A percentile compares a stretch with the other conserved stretches of the same genome.
phyloP scores from a whole-genome alignment of 805 yeast species.

The Monosporozyma unispora region DNA sequence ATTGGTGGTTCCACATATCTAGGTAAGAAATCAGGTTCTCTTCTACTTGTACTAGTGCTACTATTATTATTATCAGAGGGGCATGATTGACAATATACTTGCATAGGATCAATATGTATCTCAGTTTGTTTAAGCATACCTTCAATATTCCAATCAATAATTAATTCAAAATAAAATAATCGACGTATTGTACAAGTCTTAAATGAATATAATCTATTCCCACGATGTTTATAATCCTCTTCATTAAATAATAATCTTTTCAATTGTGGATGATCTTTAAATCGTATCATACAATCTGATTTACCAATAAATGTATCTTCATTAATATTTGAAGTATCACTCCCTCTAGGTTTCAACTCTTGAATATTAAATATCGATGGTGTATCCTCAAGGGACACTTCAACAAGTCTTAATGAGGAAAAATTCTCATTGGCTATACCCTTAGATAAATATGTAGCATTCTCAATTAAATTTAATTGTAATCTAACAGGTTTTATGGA shows the following conservation, averaged over 20 bases:
- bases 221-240: constrained; percentile 28
- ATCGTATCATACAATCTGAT: constrained; percentile 17
- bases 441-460: constrained; percentile 23
- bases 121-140: constrained; percentile 17
- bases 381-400: constrained; percentile 5
- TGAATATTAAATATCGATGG: constrained; percentile 2
- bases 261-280: constrained; percentile 17
- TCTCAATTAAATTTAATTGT: constrained; percentile 24
- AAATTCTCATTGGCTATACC: constrained; percentile 25
- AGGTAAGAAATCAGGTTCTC: constrained; percentile 15
- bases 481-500: constrained; percentile 12
- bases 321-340: not conserved
- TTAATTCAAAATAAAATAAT: constrained; percentile 21
- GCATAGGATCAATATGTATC: constrained; percentile 16
- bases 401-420: constrained; percentile 22
- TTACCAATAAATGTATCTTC: constrained; percentile 1
- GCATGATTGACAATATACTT: constrained; percentile 16
- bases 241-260: constrained; percentile 22
- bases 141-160: constrained; percentile 22
- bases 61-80: not conserved
- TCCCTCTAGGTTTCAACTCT: constrained; percentile 2
- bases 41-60: not conserved
- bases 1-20: constrained; percentile 24
- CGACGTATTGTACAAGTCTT: constrained; percentile 24
- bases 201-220: constrained; percentile 27